Evolutionary conservation across 2,329 filamentous ascomycete species (phyloP).

Genomic region (Calonectria leucothoes): DNA sequence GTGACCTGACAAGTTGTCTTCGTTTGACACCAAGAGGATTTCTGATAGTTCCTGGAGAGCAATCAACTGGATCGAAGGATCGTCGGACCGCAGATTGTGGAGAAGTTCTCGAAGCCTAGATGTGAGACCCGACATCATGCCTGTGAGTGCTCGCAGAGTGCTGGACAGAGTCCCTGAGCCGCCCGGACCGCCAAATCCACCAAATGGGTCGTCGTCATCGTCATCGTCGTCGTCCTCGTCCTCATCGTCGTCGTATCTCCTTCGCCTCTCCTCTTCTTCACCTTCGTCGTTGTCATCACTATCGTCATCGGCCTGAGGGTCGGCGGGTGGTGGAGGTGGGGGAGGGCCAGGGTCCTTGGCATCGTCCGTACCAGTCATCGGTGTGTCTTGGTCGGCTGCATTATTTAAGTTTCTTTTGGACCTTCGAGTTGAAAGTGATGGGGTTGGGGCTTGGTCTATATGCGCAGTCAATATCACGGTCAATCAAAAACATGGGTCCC

Average conservation of each 20-base stretch:
- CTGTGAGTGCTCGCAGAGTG: slow-evolving; percentile 87
- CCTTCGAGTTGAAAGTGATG: slow-evolving; percentile 55
- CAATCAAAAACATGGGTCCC: background rate
- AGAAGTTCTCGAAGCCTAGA: slow-evolving; percentile 83
- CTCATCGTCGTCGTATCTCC: slow-evolving; percentile 62
- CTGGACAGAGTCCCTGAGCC: slow-evolving; percentile 77
- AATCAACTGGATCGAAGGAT: slow-evolving; percentile 90
- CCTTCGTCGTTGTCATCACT: slow-evolving; percentile 46
- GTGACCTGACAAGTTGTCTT: slow-evolving; percentile 94
- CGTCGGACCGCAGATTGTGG: slow-evolving; percentile 81
- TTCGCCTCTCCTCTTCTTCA: slow-evolving; percentile 50
- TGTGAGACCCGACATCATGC: slow-evolving; percentile 90
- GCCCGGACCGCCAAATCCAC: slow-evolving; percentile 75
- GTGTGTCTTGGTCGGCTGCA: slow-evolving; percentile 70
- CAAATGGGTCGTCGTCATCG: slow-evolving; percentile 74
- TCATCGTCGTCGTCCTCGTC: slow-evolving; percentile 69
- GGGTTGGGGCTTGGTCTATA: slow-evolving; percentile 48
- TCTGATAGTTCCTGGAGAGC: slow-evolving; percentile 94
- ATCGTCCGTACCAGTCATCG: slow-evolving; percentile 78
- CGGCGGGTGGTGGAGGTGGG: slow-evolving; percentile 51
- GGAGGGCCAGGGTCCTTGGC: slow-evolving; percentile 55
- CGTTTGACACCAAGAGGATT: slow-evolving; percentile 91
- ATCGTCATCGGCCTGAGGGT: slow-evolving; percentile 53
- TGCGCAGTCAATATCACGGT: slow-evolving; percentile 24
- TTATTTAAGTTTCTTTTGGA: slow-evolving; percentile 66